Evolutionary conservation across 2,329 filamentous ascomycete species (phyloP).

Genomic region (Nigrospora sphaerica): DNA sequence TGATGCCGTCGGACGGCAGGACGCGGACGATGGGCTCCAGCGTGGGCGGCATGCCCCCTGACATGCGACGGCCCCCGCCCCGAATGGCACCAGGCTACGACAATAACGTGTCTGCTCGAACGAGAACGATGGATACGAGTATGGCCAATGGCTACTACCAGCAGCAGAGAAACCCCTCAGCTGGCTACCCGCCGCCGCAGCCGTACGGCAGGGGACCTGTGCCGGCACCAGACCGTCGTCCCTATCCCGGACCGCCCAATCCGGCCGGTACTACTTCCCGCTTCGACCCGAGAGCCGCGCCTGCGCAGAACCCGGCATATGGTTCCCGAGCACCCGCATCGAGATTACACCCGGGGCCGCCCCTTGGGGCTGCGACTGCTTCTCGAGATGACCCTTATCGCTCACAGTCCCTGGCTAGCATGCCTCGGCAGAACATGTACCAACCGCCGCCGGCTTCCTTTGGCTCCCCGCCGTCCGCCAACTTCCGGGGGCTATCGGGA

Average conservation of each 20-base stretch:
- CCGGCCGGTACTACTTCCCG: conserved; percentile 37
- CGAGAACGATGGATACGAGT: conserved; percentile 35
- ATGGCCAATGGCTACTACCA: conserved; percentile 46
- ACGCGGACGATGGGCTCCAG: conserved; percentile 70
- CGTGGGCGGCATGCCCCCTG: conserved; percentile 20
- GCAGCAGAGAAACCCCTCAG: conserved; percentile 43
- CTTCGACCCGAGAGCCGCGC: conserved; percentile 52
- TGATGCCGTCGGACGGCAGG: conserved; percentile 54
- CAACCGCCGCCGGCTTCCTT: conserved; percentile 55
- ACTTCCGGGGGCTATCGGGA: conserved; percentile 73
- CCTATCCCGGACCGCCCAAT: conserved; percentile 57
- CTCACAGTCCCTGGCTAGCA: conserved; percentile 84
- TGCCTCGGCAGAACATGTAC: conserved; percentile 66
- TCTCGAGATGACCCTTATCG: conserved; percentile 81
- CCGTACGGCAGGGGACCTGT: conserved; percentile 35
- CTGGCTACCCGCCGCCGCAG: conserved; percentile 33
- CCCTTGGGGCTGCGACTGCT: conserved; percentile 52
- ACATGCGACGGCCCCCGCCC: conserved; percentile 56
- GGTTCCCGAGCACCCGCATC: conserved; percentile 41
- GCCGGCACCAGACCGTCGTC: conserved; percentile 48
- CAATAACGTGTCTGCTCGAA: conserved; percentile 30
- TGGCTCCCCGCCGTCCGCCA: conserved; percentile 60
- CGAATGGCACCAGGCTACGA: conserved; percentile 21
- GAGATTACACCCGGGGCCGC: conserved; percentile 53
- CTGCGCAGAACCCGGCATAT: conserved; percentile 34